A percentile compares a stretch with the other conserved stretches of the same genome.
Conservation (phyloP, 1,139 yeast genomes). For the Pichia sp. region DNA sequence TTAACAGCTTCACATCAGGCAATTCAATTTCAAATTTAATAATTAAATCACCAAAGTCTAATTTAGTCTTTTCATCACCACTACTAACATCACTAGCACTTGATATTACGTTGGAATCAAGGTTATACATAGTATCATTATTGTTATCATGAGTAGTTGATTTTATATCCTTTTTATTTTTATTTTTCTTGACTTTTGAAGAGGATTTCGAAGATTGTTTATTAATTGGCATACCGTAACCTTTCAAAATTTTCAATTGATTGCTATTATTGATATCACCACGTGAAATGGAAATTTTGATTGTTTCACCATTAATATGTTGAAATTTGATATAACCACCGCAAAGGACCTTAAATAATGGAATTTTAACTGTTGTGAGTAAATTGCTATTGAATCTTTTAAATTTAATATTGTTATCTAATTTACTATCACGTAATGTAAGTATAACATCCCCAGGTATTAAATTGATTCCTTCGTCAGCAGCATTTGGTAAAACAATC, state of each 20-base stretch:
- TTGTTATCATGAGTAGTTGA: neutral
- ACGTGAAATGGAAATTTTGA: slow-evolving; percentile 35
- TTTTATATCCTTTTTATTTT: neutral
- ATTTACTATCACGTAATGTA: slow-evolving; percentile 29
- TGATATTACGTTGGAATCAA: neutral
- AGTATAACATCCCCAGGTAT: slow-evolving; percentile 65
- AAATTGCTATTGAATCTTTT: slow-evolving; percentile 44
- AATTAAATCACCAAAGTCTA: slow-evolving; percentile 41
- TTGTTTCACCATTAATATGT: slow-evolving; percentile 42
- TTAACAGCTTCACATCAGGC: slow-evolving; percentile 37
- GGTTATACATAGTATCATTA: neutral
- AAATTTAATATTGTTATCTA: slow-evolving; percentile 33
- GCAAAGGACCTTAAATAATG: slow-evolving; percentile 46
- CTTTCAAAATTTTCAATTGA: slow-evolving; percentile 40
- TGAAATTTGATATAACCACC: slow-evolving; percentile 46
- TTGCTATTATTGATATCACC: slow-evolving; percentile 47
- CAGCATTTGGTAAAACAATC: slow-evolving; percentile 49
- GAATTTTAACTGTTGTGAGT: slow-evolving; percentile 40
- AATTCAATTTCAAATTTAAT: slow-evolving; percentile 47
- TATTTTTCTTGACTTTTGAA: neutral
- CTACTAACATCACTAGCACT: slow-evolving; percentile 3
- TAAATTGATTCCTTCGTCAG: slow-evolving; percentile 55
- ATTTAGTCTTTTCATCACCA: neutral
- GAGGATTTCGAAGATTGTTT: slow-evolving; percentile 16
- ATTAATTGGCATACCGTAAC: slow-evolving; percentile 62